Conservation (phyloP, 2,329 filamentous ascomycete species). For the Seiridium unicorne region DNA sequence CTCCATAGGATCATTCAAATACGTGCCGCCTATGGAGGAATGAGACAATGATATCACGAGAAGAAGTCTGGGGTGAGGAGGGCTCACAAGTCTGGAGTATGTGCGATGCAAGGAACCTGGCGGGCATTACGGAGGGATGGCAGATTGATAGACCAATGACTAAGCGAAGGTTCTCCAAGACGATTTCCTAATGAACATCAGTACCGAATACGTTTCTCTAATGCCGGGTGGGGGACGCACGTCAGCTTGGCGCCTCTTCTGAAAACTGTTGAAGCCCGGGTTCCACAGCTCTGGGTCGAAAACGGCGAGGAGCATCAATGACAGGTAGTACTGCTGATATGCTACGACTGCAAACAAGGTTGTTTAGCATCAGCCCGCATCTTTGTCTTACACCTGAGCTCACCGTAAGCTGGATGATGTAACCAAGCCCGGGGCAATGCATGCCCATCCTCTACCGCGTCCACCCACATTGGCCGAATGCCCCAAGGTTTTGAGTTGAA, state of each 20-base stretch:
- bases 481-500: constrained; percentile 16
- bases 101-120: constrained; percentile 24
- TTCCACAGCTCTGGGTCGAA: constrained; percentile 6
- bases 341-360: not conserved
- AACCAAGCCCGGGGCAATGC: constrained; percentile 24
- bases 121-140: constrained; percentile 20
- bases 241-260: constrained; percentile 1
- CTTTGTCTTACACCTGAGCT: not conserved
- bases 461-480: constrained; percentile 15
- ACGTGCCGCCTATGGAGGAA: constrained; percentile 15
- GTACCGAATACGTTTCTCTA: constrained; percentile 37
- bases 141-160: constrained; percentile 24
- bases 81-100: constrained; percentile 22
- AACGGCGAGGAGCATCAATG: constrained; percentile 6
- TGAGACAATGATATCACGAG: not conserved
- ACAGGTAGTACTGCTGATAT: constrained; percentile 7
- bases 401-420: constrained; percentile 1
- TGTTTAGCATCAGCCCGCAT: not conserved
- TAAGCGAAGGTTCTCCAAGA: constrained; percentile 19
- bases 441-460: constrained; percentile 10
- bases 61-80: constrained; percentile 4
- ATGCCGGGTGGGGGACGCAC: constrained; percentile 2
- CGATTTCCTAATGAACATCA: constrained; percentile 18
- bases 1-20: constrained; percentile 34
- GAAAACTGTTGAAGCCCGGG: not conserved